These are phyloP conservation scores for Eucalyptus erythrocorys DNA, from an alignment of 345 rosid genomes.

Conservation along the genomic window DNA sequence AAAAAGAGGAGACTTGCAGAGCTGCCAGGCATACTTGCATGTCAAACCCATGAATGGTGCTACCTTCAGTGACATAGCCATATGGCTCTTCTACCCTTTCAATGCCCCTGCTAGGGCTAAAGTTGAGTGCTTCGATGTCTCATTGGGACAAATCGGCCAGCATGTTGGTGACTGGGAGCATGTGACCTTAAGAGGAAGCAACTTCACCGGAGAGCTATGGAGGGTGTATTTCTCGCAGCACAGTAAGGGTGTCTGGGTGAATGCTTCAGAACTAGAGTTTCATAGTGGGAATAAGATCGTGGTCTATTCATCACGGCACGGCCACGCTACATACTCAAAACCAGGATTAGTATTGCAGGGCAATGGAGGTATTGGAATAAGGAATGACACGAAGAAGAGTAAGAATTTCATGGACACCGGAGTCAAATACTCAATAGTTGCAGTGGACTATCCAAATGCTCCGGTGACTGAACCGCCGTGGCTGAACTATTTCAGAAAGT, in stretches of 20 bases:
- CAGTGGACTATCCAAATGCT: background rate
- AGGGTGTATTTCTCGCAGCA: background rate
- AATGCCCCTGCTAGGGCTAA: conserved; percentile 3
- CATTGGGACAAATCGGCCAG: background rate
- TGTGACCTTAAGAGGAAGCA: conserved; percentile 7
- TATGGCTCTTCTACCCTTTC: conserved; percentile 13
- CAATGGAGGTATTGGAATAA: background rate
- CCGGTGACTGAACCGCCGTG: background rate
- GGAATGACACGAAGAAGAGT: conserved; percentile 6
- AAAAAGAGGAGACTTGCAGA: conserved; percentile 4
- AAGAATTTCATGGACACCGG: conserved; percentile 1
- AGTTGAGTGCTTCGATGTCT: background rate
- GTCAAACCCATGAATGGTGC: conserved; percentile 3
- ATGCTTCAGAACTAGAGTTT: conserved; percentile 4
- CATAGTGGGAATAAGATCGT: background rate
- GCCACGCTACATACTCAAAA: conserved; percentile 1
- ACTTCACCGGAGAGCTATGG: conserved; percentile 7
- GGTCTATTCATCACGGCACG: conserved; percentile 1
- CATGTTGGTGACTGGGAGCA: conserved; percentile 16
- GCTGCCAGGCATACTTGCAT: conserved; percentile 1
- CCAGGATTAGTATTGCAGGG: conserved; percentile 7
- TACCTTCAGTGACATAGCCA: conserved; percentile 2
- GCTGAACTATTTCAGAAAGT: background rate
- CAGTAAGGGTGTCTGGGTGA: background rate
- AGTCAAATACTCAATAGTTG: background rate